phyloP scores from a whole-genome alignment of 2,329 filamentous ascomycete genomes.

The Hymenoscyphus linearis region DNA sequence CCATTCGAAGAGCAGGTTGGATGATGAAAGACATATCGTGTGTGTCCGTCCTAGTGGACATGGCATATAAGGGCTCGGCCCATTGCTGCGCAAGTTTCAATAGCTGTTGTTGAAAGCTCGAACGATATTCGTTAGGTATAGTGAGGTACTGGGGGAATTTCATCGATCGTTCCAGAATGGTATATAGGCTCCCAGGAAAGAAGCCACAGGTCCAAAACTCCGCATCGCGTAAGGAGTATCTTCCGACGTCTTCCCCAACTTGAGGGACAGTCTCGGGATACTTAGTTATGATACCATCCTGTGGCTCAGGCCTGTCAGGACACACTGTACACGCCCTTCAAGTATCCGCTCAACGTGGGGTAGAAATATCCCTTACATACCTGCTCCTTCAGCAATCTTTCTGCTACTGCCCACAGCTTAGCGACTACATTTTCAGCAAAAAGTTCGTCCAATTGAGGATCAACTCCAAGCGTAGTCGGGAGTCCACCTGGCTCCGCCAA shows the following conservation, averaged over 20 bases:
- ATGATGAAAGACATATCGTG: constrained; percentile 52
- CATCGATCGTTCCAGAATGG: constrained; percentile 33
- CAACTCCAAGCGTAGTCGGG: background rate
- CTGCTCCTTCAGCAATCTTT: constrained; percentile 11
- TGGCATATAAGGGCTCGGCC: constrained; percentile 34
- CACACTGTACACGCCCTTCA: background rate
- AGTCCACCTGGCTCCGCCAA: background rate
- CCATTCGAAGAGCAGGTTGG: constrained; percentile 40
- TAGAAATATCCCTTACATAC: constrained; percentile 1
- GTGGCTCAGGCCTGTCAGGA: background rate
- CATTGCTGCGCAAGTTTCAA: constrained; percentile 28
- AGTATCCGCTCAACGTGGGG: background rate
- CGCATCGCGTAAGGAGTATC: constrained; percentile 9
- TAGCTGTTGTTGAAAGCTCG: background rate
- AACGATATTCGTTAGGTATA: background rate
- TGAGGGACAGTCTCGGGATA: background rate
- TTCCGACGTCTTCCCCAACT: background rate
- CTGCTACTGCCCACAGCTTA: constrained; percentile 21
- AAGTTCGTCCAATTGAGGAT: constrained; percentile 11
- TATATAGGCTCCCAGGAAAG: constrained; percentile 36
- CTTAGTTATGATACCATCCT: background rate
- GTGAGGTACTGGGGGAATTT: constrained; percentile 26
- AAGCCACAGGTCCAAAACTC: constrained; percentile 41
- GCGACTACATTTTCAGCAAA: constrained; percentile 20
- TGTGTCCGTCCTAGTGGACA: constrained; percentile 42